Evolutionary conservation across 106 monocot genomes (phyloP), one percentile per base, ranked within the genome.

Genomic region (Dendrobium huoshanense): DNA sequence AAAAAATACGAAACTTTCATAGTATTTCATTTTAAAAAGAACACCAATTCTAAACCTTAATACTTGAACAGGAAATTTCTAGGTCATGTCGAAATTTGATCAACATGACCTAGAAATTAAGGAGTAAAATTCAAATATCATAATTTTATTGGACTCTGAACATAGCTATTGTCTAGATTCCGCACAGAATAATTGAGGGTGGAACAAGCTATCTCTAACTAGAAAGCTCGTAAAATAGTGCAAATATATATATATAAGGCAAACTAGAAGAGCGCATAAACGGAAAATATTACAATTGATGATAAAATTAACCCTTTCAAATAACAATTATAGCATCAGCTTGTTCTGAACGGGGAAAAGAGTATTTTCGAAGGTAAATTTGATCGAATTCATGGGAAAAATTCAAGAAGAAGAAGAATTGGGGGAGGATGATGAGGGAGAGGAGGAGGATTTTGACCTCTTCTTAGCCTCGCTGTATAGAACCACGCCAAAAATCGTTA

Each of bases 401-500:
- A 37, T 29, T 70, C 70, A 74, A 42, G 76, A 49, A 49, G 76
- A 25, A 11, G 75, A 75, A 74, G 41, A 19, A 51, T 24, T 47
- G 76, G 76, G 25, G 47, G 76, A 49, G 27, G 77, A 73, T 11
- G 77, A 40, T 9, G 85, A 54, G 22, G 79, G 29, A 7, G 70
- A 42, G 13, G 80, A 73, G 4, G 48, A 16, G 0, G 25, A 25
- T 76, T 67, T 82, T 48, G 82, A 54, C 76, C 86, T 74, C 86
- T 85, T 85, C 75, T 79, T 86, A 42, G 82, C 86, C 77, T 86
- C 86, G 81, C 86, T 79, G 86, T 86, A 86, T 9, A 86, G 74
- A 24, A 86, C 82, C 20, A 86, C 86, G 2, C 86, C 86, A 9
- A 67, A 27, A 54, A 86, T 82, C 11, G 86, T 86, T 67, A 86